Evolutionary conservation across 257 asterid genomes (phyloP), one percentile per base, ranked within the genome.

Genomic region (Vinca minor): DNA sequence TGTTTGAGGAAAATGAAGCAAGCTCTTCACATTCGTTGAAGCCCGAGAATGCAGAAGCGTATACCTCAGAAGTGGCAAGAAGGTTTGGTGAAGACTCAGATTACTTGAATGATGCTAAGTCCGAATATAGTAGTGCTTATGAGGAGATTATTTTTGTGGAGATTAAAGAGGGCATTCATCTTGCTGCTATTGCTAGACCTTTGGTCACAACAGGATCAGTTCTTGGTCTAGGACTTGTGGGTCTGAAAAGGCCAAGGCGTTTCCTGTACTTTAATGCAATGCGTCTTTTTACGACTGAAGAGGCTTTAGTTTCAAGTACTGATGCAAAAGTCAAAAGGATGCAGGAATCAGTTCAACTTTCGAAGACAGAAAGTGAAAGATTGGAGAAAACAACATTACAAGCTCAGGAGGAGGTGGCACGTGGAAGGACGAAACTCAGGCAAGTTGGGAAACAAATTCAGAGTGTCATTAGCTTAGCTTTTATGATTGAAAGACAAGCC

Each of bases 401-500:
- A n/a, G n/a, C n/a, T n/a, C n/a, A n/a, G n/a, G n/a, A n/a, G n/a
- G n/a, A n/a, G n/a, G n/a, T n/a, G n/a, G n/a, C n/a, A n/a, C n/a
- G n/a, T n/a, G n/a, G n/a, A n/a, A n/a, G n/a, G n/a, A n/a, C n/a
- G n/a, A n/a, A n/a, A n/a, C n/a, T n/a, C n/a, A n/a, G n/a, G n/a
- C n/a, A n/a, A n/a, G n/a, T n/a, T n/a, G n/a, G n/a, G n/a, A n/a
- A n/a, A n/a, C n/a, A n/a, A n/a, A n/a, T n/a, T n/a, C n/a, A n/a
- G n/a, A n/a, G n/a, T n/a, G n/a, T n/a, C n/a, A n/a, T n/a, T n/a
- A n/a, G n/a, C n/a, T n/a, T n/a, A n/a, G n/a, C n/a, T n/a, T 89
- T 59, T 70, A 87, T 85, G 85, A 93, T 93, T 45, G 97, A 93
- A 74, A 80, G 92, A 68, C 85, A 89, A 79, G 91, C 97, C 73